phyloP scores from a whole-genome alignment of 352 stramenopile species.

The Pythium rishiriense region DNA sequence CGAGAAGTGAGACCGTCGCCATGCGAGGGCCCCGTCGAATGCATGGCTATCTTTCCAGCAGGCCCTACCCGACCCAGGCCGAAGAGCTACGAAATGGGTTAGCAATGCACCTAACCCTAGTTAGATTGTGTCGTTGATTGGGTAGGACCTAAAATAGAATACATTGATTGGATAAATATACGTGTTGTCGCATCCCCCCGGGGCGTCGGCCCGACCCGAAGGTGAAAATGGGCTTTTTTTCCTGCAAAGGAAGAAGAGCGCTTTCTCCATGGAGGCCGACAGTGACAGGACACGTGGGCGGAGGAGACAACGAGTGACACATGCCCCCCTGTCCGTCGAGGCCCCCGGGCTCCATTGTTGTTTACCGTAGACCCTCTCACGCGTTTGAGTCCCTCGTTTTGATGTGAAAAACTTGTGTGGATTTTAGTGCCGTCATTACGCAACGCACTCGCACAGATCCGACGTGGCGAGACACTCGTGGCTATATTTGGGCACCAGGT shows the following conservation, averaged over 20 bases:
- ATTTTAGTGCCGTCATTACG: no score
- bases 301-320: conserved; percentile 12
- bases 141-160: conserved; percentile 9
- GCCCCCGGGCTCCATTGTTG: no score
- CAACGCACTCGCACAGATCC: no score
- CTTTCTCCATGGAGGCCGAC: neutral
- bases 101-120: conserved; percentile 16
- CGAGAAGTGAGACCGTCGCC: conserved; percentile 34
- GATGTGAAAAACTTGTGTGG: no score
- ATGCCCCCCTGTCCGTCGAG: neutral
- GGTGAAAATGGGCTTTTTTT: conserved; percentile 11
- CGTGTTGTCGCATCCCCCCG: neutral
- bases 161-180: no score
- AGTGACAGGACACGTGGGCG: conserved; percentile 8
- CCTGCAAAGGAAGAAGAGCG: no score
- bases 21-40: conserved; percentile 25
- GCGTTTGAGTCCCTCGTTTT: no score
- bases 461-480: no score
- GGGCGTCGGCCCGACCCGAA: conserved; percentile 3
- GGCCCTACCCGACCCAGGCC: conserved; percentile 20
- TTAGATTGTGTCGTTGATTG: conserved; percentile 16
- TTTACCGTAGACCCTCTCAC: no score
- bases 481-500: no score
- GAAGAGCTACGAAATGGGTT: conserved; percentile 21
- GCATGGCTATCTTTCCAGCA: conserved; percentile 42